phyloP scores from a whole-genome alignment of 805 yeast genomes.

The Jamesozyma hellenica region DNA sequence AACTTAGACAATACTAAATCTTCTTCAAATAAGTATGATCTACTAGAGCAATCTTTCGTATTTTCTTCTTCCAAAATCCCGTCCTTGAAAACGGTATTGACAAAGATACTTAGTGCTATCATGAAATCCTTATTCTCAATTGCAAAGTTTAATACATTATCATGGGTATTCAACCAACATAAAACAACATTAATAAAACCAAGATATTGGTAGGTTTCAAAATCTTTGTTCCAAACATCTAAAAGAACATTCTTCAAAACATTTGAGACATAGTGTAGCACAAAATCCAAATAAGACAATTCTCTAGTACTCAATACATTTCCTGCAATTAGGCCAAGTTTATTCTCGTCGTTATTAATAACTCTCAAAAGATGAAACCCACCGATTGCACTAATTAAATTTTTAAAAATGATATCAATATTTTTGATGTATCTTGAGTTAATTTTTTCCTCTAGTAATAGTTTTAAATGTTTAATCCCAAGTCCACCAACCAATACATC shows the following conservation, averaged over 20 bases:
- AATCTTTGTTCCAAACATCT: slow-evolving; percentile 20
- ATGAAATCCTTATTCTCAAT: slow-evolving; percentile 28
- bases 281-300: slow-evolving; percentile 30
- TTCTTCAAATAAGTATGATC: slow-evolving; percentile 50
- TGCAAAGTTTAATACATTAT: slow-evolving; percentile 31
- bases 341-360: neutral
- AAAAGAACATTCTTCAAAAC: slow-evolving; percentile 27
- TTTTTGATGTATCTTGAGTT: slow-evolving; percentile 21
- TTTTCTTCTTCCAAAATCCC: slow-evolving; percentile 6
- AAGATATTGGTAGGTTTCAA: slow-evolving; percentile 17
- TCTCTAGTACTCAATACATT: slow-evolving; percentile 7
- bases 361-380: slow-evolving; percentile 18
- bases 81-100: slow-evolving; percentile 23
- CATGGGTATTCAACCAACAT: slow-evolving; percentile 49
- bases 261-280: slow-evolving; percentile 33
- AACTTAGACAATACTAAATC: slow-evolving; percentile 57
- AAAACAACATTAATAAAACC: slow-evolving; percentile 41
- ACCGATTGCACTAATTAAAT: slow-evolving; percentile 19
- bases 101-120: slow-evolving; percentile 22
- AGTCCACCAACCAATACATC: slow-evolving; percentile 8
- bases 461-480: slow-evolving; percentile 11
- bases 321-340: neutral
- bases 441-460: slow-evolving; percentile 16
- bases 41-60: slow-evolving; percentile 12
- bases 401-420: slow-evolving; percentile 18